Base-by-base conservation (phyloP, 2,329 filamentous ascomycete genomes). In the Stagonosporopsis cucurbitacearum region DNA sequence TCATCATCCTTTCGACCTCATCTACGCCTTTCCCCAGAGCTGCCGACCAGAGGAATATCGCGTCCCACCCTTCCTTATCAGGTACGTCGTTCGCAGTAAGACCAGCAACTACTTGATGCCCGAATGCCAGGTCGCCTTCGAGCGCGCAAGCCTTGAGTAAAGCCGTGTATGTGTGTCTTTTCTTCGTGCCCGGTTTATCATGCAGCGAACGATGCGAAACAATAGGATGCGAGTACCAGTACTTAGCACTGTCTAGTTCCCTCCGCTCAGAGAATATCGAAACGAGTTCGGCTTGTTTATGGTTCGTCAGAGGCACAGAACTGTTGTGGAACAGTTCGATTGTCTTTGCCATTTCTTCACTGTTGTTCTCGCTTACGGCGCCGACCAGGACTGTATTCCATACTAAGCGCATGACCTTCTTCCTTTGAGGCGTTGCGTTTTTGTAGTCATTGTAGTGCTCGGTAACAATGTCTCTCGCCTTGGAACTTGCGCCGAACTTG, bases 31-130 rank as follows among this genome's bases (percentile, higher is more conserved):
- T 90, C 19, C 88, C 89, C 50, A 86, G 84, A 7, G 88, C 82
- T 12, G 90, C 87, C 26, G 91, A 88, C 86, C 89, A 93, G 48
- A 91, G 85, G 39, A 95, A 83, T 12, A 91, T 79, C 12, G 88
- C 82, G 68, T 95, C 88, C 86, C 90, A 92, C 20, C 83, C 82
- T 28, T 80, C 75, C 59, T 88, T 86, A 33, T 62, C 57, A 0
- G 64, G 69, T 39, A 62, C 64, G 1, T 54, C 47, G 22, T 54
- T 56, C 46, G 70, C 70, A 2, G 77, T 64, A 39, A 82, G 59
- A 12, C 73, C 75, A 17, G 68, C 62, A 12, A 75, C 65, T 1
- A 73, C 55, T 84, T 81, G 50, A 84, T 80, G 48, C 11, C 73
- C 72, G 47, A 68, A 74, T 0, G 59, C 40, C 8, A 69, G 48